Conservation (phyloP, 164 flowering plant species). For the Dillenia suffruticosa region DNA sequence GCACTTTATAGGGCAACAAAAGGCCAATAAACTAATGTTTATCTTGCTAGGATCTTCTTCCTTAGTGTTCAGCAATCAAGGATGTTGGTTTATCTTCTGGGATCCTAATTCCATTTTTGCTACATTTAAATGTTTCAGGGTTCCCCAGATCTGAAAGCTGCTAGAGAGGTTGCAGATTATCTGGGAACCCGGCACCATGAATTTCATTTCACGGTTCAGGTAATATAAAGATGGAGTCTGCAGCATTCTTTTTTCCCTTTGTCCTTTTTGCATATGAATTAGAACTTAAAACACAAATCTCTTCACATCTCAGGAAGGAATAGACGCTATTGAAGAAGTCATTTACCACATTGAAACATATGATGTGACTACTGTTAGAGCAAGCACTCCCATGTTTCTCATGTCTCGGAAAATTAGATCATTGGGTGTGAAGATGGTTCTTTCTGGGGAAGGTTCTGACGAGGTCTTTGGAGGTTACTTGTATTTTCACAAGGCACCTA, state of each 20-base stretch:
- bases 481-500: slow-evolving; percentile 95
- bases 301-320: slow-evolving; percentile 65
- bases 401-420: slow-evolving; percentile 97
- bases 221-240: slow-evolving; percentile 7
- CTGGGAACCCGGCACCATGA: slow-evolving; percentile 91
- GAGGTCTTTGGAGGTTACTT: slow-evolving; percentile 92
- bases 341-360: slow-evolving; percentile 94
- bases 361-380: slow-evolving; percentile 94
- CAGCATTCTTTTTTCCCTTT: too few relatives aligned
- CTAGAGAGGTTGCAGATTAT: slow-evolving; percentile 88
- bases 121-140: slow-evolving; percentile 41
- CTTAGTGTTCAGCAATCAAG: too few relatives aligned
- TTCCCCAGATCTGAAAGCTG: slow-evolving; percentile 92
- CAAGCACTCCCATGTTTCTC: slow-evolving; percentile 99
- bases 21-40: too few relatives aligned
- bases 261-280: background rate
- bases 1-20: too few relatives aligned
- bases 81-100: too few relatives aligned
- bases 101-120: too few relatives aligned
- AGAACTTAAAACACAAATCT: background rate
- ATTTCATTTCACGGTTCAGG: slow-evolving; percentile 94
- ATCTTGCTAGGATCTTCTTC: too few relatives aligned
- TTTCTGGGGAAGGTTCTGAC: slow-evolving; percentile 96
- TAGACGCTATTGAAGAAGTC: slow-evolving; percentile 95
- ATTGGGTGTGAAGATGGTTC: slow-evolving; percentile 92